Base-by-base conservation (phyloP, 2,329 filamentous ascomycete species). In the Stemphylium lycopersici region DNA sequence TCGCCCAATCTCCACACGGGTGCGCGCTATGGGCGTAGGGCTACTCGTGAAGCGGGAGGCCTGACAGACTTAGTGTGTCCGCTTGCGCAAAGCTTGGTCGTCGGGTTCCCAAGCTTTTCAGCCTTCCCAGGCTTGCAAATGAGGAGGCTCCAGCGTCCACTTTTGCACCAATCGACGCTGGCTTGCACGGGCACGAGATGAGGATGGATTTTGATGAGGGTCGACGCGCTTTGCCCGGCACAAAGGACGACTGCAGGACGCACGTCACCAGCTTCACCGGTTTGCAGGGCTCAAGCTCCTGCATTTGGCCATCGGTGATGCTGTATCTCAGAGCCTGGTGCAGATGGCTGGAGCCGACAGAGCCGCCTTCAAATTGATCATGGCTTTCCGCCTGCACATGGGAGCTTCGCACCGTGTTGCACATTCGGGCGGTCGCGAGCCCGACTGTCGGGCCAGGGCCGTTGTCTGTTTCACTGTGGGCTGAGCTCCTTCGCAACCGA, bases 1-100 rank as follows among this genome's bases (percentile, higher is more conserved):
- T 55, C 53, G 36, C 41, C 61, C 63, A 69, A 74, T 74, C 68
- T 74, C 71, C 71, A 73, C 71, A 72, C 59, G 58, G 63, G 53
- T 53, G 54, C 50, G 44, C 63, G 67, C 65, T 60, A 49, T 60
- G 65, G 48, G 56, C 62, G 47, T 56, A 55, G 40, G 49, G 62
- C 63, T 62, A 62, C 58, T 59, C 48, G 65, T 66, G 61, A 49
- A 39, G 51, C 48, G 62, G 68, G 65, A 55, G 57, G 69, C 68
- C 69, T 72, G 54, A 69, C 24, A 36, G 31, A 39, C 40, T 46
- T 59, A 63, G 61, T 59, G 46, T 47, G 48, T 48, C 52, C 58
- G 45, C 56, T 54, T 52, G 52, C 53, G 65, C 55, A 64, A 68
- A 66, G 63, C 63, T 66, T 67, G 63, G 57, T 61, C 65, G 67